Conservation (phyloP, 805 yeast species). For the Candida piceae region DNA sequence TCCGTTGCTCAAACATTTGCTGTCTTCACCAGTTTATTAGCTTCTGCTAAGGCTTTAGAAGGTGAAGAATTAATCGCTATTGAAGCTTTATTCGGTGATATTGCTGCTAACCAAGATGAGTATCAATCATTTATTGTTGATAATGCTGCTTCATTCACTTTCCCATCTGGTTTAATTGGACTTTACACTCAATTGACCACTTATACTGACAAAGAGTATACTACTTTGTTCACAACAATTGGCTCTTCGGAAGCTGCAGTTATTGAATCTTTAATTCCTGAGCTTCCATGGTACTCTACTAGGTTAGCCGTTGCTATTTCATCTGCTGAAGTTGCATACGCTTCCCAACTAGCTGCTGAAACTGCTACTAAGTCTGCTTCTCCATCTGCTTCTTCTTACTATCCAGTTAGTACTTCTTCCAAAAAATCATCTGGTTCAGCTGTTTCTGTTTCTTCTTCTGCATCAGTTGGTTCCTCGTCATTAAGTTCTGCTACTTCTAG, state of each 20-base stretch:
- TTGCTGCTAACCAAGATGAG: slow-evolving; percentile 7
- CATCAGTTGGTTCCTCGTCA: too few species aligned
- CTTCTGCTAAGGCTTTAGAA: neutral
- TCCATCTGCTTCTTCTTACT: slow-evolving; percentile 4
- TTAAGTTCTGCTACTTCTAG: slow-evolving; percentile 1
- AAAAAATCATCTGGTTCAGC: slow-evolving; percentile 1
- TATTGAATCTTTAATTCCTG: slow-evolving; percentile 10
- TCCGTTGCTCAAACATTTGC: too few species aligned
- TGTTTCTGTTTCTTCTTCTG: too few species aligned
- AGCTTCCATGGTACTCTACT: slow-evolving; percentile 23
- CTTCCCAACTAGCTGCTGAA: slow-evolving; percentile 4
- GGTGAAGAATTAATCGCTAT: slow-evolving; percentile 3
- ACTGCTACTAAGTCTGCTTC: slow-evolving; percentile 5
- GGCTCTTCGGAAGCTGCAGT: slow-evolving; percentile 2
- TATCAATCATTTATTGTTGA: slow-evolving; percentile 12
- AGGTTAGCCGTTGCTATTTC: slow-evolving; percentile 17
- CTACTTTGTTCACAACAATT: slow-evolving; percentile 27
- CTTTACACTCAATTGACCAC: slow-evolving; percentile 27
- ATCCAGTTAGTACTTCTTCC: slow-evolving; percentile 1
- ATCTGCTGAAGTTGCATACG: slow-evolving; percentile 6
- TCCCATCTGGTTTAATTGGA: slow-evolving; percentile 11
- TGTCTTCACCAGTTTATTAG: neutral
- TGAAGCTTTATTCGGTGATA: slow-evolving; percentile 10
- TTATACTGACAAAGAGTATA: slow-evolving; percentile 34
- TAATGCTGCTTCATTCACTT: slow-evolving; percentile 2